Evolutionary conservation across 345 rosid species (phyloP).

Genomic region (Linum trigynum): DNA sequence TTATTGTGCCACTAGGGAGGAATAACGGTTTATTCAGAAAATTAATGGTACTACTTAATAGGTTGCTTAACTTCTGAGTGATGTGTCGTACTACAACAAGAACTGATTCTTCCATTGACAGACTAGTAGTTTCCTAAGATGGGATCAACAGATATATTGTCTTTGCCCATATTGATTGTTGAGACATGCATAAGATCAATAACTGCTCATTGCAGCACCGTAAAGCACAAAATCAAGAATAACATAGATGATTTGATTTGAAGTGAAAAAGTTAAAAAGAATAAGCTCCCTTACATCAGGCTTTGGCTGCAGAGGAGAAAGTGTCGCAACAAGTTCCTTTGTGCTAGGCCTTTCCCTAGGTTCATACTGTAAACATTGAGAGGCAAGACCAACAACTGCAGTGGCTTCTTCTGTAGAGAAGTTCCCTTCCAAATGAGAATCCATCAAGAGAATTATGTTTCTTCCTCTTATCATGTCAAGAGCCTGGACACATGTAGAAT

Average conservation of each 20-base stretch:
- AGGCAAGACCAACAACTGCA: slow-evolving; percentile 67
- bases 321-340: slow-evolving; percentile 64
- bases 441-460: slow-evolving; percentile 69
- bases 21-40: too few species aligned
- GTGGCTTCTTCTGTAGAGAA: slow-evolving; percentile 89
- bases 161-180: too few species aligned
- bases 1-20: too few species aligned
- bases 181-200: too few species aligned
- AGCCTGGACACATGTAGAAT: slow-evolving; percentile 43
- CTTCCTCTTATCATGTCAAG: slow-evolving; percentile 85
- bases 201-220: too few species aligned
- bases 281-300: slow-evolving; percentile 52
- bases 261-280: background rate
- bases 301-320: slow-evolving; percentile 68
- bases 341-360: slow-evolving; percentile 90
- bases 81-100: background rate
- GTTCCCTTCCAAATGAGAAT: slow-evolving; percentile 87
- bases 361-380: slow-evolving; percentile 78
- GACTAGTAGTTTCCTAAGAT: too few species aligned
- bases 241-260: too few species aligned
- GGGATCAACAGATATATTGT: too few species aligned
- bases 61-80: background rate
- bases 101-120: too few species aligned
- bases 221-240: too few species aligned
- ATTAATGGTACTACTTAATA: too few species aligned